Conservation (phyloP, 805 yeast genomes). For the Middelhovenomyces tepae region DNA sequence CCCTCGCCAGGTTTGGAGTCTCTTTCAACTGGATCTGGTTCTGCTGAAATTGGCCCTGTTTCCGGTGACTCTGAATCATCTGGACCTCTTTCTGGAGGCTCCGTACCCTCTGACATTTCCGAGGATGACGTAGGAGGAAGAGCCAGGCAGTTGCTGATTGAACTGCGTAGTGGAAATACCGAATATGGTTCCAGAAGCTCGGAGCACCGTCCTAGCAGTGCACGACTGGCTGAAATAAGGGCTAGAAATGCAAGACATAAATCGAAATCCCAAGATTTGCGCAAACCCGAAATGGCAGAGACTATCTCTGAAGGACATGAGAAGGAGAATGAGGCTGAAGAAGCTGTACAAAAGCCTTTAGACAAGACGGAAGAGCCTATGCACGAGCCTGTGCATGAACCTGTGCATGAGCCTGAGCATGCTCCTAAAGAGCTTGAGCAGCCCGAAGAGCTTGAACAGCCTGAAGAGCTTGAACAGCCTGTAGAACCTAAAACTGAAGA, state of each 20-base stretch:
- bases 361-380: too few species aligned
- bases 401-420: too few species aligned
- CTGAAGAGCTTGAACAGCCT: too few species aligned
- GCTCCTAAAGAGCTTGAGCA: too few species aligned
- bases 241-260: constrained; percentile 3
- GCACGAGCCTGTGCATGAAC: too few species aligned
- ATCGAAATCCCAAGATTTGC: too few species aligned
- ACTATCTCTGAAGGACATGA: constrained; percentile 25
- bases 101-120: constrained; percentile 19
- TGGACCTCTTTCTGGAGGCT: constrained; percentile 11
- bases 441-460: too few species aligned
- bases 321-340: not conserved
- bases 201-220: constrained; percentile 1
- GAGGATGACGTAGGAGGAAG: constrained; percentile 44
- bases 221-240: constrained; percentile 3
- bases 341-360: too few species aligned
- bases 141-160: constrained; percentile 56
- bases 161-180: constrained; percentile 39
- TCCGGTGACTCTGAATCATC: constrained; percentile 12
- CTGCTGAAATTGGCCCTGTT: constrained; percentile 1
- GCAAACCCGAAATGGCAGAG: too few species aligned
- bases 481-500: too few species aligned
- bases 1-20: constrained; percentile 1
- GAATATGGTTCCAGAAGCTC: constrained; percentile 7
- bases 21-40: not conserved